phyloP scores from a whole-genome alignment of 2,329 filamentous ascomycete genomes.

The Emmonsia crescens region DNA sequence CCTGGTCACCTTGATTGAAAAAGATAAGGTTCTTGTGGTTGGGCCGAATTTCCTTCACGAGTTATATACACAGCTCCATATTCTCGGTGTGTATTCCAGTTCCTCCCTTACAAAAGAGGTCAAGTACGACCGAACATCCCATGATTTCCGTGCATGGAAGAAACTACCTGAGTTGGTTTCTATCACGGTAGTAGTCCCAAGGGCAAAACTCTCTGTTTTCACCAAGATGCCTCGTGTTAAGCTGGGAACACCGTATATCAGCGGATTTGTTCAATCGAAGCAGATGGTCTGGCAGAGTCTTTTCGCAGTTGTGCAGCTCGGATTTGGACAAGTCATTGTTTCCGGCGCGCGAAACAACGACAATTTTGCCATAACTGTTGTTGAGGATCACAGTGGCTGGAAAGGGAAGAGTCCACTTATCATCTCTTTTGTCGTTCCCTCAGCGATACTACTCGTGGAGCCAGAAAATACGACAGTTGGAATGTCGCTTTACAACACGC shows the following conservation, averaged over 20 bases:
- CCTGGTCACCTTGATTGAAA: constrained; percentile 10
- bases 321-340: constrained; percentile 14
- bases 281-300: constrained; percentile 11
- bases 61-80: constrained; percentile 19
- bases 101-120: constrained; percentile 1
- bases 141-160: constrained; percentile 13
- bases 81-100: constrained; percentile 14
- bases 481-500: constrained; percentile 14
- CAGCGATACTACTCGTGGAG: constrained; percentile 14
- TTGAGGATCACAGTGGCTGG: constrained; percentile 16
- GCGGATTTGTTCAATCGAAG: constrained; percentile 11
- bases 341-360: constrained; percentile 11
- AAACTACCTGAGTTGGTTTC: constrained; percentile 10
- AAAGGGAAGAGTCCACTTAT: constrained; percentile 16
- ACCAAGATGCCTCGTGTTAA: constrained; percentile 6
- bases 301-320: constrained; percentile 17
- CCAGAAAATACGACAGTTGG: constrained; percentile 10
- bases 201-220: constrained; percentile 8
- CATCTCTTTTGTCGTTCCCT: constrained; percentile 18
- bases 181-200: constrained; percentile 14
- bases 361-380: constrained; percentile 13
- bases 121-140: background rate
- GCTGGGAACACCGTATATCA: constrained; percentile 10
- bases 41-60: constrained; percentile 20
- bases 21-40: constrained; percentile 11